Evolutionary conservation across 1,284 basidiomycete genomes (phyloP), one percentile per base, ranked within the genome.

Genomic region (Leucoagaricus sp.): DNA sequence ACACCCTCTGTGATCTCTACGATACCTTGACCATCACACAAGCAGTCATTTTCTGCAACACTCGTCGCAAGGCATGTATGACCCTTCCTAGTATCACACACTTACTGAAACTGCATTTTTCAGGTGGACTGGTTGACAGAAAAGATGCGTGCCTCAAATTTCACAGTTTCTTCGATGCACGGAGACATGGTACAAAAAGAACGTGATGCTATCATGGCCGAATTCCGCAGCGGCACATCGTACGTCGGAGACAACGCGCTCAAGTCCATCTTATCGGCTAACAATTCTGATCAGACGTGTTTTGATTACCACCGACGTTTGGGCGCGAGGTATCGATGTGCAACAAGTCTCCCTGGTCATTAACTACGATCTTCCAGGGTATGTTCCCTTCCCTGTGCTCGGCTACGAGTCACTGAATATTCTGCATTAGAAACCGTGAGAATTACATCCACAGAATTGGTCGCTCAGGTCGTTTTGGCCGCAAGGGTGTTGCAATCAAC

Each of bases 41-140:
- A 81, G 96, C 97, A 26, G 96, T 99, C 72, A 98, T 99, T 69
- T 99, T 99, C 81, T 99, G 97, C 79, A 99, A 99, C 79, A 99
- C 96, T 4, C 83, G 94, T 65, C 84, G 96, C 77, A 99, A 99
- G 88, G 91, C 89, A 53, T 33, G 78, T 63, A 19, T 55, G 12
- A 19, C 17, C 28, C n/a, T 19, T 25, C 15, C 10, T 26, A 6
- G 36, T 46, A 23, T 46, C n/a, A 19, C 17, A 45, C 15, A 17
- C 54, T 64, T 15, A 64, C 46, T 47, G 10, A 49, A 40, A 51
- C 33, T 7, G n/a, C n/a, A 38, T 50, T 53, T 47, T 53, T 31
- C 62, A 91, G 91, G 96, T 99, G 58, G 97, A 99, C 72, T 99
- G 97, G 96, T 73, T 99, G 56, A 97, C 96, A 38, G 95, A 98